Evolutionary conservation across 495 filamentous ascomycete genomes (phyloP).

Genomic region (Tuber aestivum): DNA sequence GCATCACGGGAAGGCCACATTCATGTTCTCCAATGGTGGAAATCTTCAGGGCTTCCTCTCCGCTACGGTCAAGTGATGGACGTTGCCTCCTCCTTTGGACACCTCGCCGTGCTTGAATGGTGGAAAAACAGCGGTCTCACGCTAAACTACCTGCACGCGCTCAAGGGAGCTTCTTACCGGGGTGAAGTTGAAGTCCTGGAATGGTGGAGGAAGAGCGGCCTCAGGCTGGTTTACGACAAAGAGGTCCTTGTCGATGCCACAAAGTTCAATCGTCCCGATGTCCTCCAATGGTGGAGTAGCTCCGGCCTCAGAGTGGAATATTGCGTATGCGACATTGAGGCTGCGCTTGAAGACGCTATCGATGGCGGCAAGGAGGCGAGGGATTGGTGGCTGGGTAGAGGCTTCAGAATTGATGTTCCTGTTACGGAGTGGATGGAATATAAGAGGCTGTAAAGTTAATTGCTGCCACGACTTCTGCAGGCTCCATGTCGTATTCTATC

Average conservation of each 20-base stretch:
- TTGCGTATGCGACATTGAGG: conserved; percentile 91
- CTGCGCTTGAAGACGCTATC: conserved; percentile 79
- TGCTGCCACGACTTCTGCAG: conserved; percentile 3
- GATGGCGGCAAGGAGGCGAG: conserved; percentile 64
- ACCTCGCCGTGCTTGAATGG: conserved; percentile 81
- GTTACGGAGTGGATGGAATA: conserved; percentile 93
- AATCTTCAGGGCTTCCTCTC: conserved; percentile 66
- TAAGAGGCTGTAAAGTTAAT: conserved; percentile 44
- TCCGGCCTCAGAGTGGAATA: conserved; percentile 65
- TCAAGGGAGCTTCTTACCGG: conserved; percentile 73
- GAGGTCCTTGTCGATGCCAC: conserved; percentile 84
- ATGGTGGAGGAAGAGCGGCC: conserved; percentile 71
- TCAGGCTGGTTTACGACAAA: conserved; percentile 80
- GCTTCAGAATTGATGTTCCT: conserved; percentile 74
- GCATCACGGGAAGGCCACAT: conserved; percentile 77
- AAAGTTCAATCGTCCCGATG: conserved; percentile 73
- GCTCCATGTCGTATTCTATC: not conserved
- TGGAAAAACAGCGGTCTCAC: conserved; percentile 61
- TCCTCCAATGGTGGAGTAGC: conserved; percentile 82
- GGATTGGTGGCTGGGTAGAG: conserved; percentile 85
- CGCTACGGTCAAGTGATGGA: conserved; percentile 83
- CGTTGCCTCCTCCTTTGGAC: conserved; percentile 73
- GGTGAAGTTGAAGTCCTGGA: conserved; percentile 82
- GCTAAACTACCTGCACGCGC: conserved; percentile 41
- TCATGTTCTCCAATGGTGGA: conserved; percentile 88